A percentile compares a stretch with the other conserved stretches of the same genome.
Evolutionary conservation across 2,329 filamentous ascomycete species (phyloP).

Genomic region (Botrytis fragariae): DNA sequence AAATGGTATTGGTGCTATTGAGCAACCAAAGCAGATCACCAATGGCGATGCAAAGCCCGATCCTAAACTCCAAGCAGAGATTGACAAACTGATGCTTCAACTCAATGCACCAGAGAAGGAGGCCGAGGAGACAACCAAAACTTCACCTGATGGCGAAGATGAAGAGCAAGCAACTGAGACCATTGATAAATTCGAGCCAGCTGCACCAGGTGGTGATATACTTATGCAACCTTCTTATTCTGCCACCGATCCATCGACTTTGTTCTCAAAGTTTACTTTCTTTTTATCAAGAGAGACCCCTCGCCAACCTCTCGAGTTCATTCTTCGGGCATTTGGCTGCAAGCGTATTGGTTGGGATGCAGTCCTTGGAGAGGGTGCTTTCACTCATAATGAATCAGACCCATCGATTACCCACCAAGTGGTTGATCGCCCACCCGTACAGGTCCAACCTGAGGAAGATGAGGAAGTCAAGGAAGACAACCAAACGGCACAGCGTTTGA

Average conservation of each 20-base stretch:
- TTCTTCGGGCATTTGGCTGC: slow-evolving; percentile 91
- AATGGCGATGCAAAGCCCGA: slow-evolving; percentile 54
- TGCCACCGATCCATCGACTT: slow-evolving; percentile 64
- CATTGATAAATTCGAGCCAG: slow-evolving; percentile 90
- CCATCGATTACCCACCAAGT: slow-evolving; percentile 93
- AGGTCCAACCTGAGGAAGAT: slow-evolving; percentile 46
- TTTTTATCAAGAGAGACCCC: slow-evolving; percentile 94
- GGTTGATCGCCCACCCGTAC: slow-evolving; percentile 81
- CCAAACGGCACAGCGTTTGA: slow-evolving; percentile 59
- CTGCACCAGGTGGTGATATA: slow-evolving; percentile 79
- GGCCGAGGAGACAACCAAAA: slow-evolving; percentile 45
- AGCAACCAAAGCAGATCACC: slow-evolving; percentile 52
- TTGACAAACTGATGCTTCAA: slow-evolving; percentile 67
- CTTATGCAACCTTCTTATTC: slow-evolving; percentile 73
- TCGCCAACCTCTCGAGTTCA: slow-evolving; percentile 84
- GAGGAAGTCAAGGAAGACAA: slow-evolving; percentile 56
- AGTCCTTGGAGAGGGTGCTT: slow-evolving; percentile 86
- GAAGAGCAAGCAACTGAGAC: slow-evolving; percentile 55
- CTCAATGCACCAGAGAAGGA: slow-evolving; percentile 55
- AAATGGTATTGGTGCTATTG: slow-evolving; percentile 56
- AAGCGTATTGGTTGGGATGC: slow-evolving; percentile 94
- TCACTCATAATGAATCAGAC: slow-evolving; percentile 84
- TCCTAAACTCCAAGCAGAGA: slow-evolving; percentile 62
- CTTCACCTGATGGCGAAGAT: slow-evolving; percentile 36
- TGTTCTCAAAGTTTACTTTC: slow-evolving; percentile 87